Evolutionary conservation across 306 rosid species (phyloP), one percentile per base, ranked within the genome.

Genomic region (Pueraria montana): DNA sequence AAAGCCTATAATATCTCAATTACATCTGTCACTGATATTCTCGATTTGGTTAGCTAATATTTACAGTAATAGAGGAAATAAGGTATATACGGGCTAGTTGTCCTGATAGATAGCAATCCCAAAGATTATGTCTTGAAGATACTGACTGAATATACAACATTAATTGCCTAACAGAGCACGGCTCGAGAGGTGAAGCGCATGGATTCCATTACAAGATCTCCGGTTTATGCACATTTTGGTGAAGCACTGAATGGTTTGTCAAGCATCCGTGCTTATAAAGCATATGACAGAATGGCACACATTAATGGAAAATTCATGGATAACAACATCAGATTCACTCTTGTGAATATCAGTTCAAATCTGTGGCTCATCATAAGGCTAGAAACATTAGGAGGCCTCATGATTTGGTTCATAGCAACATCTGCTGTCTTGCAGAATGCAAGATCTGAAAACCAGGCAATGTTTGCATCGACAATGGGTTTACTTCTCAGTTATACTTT

Each of bases 221-320:
- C 98, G 27, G 87, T 93, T 83, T 95, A 95, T 77, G 97, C 97
- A 27, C 98, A 93, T 58, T 95, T 95, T 79, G 98, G 97, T 52
- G 98, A 95, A 91, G 86, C 97, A 36, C 62, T 95, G 88, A 93
- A 93, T 80, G 98, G 98, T 70, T 86, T 93, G 73, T 83, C 95
- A 34, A 86, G 89, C 77, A 91, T 95, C 67, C 92, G 98, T 0
- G 97, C 95, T 23, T 95, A 93, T 82, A 89, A 93, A 83, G 95
- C 95, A 3, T 91, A 90, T 85, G 94, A 88, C 75, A 90, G 93
- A 90, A 91, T 95, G 90, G 91, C 94, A 27, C 74, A 53, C 43
- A 89, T 90, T 3, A 95, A 78, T 79, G 98, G 97, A 74, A 90
- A 62, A 86, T 91, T 89, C 68, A 87, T 95, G 98, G 98, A 95